Base-by-base conservation (phyloP, 2,329 filamentous ascomycete genomes). In the Anthostomella pinea region DNA sequence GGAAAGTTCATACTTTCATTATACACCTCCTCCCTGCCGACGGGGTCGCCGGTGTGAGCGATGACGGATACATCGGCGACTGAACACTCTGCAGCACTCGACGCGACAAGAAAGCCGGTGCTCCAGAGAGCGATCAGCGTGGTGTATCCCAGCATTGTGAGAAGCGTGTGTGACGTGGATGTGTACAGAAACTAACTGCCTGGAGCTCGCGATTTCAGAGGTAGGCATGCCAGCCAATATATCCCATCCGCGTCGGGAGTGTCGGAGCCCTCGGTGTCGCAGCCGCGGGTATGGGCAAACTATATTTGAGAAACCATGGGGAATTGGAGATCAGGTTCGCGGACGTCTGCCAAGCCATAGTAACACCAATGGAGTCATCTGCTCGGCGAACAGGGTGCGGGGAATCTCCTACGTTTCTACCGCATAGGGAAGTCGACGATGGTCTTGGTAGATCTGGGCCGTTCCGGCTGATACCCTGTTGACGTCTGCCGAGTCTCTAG, bases 1-100 rank as follows among this genome's bases (percentile, higher is more conserved):
- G 5, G 7, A 25, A 15, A 23, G 14, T 18, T 33, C 50, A 24
- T 43, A 60, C 58, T 48, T 21, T 47, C 52, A 27, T 56, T 39
- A 23, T 57, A 46, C 7, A 58, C 46, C 31, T 56, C 44, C 33
- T 58, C 52, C 10, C 33, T 38, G 22, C 58, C 58, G 6, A 60
- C 53, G 2, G 58, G 46, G 0, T 50, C 46, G 8, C 57, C 58
- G 2, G 37, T 47, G 22, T 58, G 51, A 7, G 51, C 52, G 9
- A 59, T 54, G 27, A 58, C 43, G 6, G 55, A 51, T 16, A 42
- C 35, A 15, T 58, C 51, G 6, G 49, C 43, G 14, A 47, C 41
- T 11, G 54, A 53, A n/a, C 53, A 56, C 19, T 48, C 44, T 4
- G 35, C 34, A 20, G 32, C 31, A 15, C 25, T 30, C 10, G 39